Evolutionary conservation across 345 rosid genomes (phyloP).

Genomic region (Citrus glauca): DNA sequence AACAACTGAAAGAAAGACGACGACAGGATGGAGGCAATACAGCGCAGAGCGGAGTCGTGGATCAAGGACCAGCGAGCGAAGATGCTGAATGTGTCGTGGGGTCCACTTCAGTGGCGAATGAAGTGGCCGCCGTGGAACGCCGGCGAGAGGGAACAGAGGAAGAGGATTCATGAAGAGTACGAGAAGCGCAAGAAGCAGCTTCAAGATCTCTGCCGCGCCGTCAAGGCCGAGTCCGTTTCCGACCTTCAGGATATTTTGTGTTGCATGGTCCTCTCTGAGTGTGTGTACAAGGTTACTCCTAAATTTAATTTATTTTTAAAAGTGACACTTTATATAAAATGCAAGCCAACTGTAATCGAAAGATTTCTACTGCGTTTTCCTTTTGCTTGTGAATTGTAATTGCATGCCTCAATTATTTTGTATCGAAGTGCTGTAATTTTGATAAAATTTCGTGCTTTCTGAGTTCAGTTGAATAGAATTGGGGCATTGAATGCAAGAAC

Average conservation of each 20-base stretch:
- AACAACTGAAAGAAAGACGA: not conserved
- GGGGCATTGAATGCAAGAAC: not conserved
- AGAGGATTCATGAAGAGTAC: conserved; percentile 67
- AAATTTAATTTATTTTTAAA: too few species aligned
- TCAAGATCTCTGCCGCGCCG: conserved; percentile 70
- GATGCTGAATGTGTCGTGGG: conserved; percentile 76
- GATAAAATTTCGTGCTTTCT: not conserved
- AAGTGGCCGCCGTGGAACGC: conserved; percentile 79
- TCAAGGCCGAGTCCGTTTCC: conserved; percentile 74
- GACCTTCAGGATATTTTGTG: conserved; percentile 91
- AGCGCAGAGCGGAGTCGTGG: conserved; percentile 79
- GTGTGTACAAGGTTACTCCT: conserved; percentile 71
- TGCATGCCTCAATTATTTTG: not conserved
- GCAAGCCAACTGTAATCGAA: not conserved
- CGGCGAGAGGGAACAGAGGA: conserved; percentile 47
- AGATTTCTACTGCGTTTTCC: not conserved
- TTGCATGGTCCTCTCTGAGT: conserved; percentile 95
- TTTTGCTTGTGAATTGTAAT: not conserved
- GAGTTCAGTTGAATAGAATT: not conserved
- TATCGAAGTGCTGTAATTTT: not conserved
- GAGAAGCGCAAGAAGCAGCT: conserved; percentile 71
- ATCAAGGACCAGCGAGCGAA: conserved; percentile 80
- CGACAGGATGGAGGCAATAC: conserved; percentile 53
- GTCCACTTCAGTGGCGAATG: conserved; percentile 69
- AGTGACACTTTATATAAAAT: too few species aligned